Conservation (phyloP, 106 monocot genomes). For the Dendrobium officinale region DNA sequence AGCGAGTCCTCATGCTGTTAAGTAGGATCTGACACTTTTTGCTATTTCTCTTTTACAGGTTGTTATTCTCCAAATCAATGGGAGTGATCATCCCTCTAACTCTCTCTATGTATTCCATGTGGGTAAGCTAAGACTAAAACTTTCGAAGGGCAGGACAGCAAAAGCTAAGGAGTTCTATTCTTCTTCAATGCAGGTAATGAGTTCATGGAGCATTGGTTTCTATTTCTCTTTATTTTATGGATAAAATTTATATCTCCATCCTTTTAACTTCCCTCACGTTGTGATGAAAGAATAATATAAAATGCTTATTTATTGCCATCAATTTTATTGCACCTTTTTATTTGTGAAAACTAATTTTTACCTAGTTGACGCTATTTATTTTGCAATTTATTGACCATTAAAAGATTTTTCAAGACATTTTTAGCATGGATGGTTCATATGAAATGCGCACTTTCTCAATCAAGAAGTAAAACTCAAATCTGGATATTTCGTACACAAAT, state of each 20-base stretch:
- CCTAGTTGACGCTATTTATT: too few relatives aligned
- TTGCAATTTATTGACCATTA: too few relatives aligned
- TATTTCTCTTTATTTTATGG: neutral
- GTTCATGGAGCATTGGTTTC: slow-evolving; percentile 3
- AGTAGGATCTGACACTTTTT: neutral
- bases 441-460: too few relatives aligned
- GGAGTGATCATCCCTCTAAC: slow-evolving; percentile 54
- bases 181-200: slow-evolving; percentile 67
- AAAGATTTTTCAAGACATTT: too few relatives aligned
- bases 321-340: too few relatives aligned
- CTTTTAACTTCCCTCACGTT: too few relatives aligned
- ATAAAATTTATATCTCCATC: neutral
- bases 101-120: slow-evolving; percentile 74
- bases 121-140: slow-evolving; percentile 71
- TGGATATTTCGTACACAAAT: too few relatives aligned
- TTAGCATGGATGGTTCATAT: too few relatives aligned
- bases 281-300: too few relatives aligned
- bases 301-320: too few relatives aligned
- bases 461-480: too few relatives aligned
- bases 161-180: slow-evolving; percentile 83
- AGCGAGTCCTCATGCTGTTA: neutral
- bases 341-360: too few relatives aligned
- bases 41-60: slow-evolving; percentile 42
- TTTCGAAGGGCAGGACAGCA: slow-evolving; percentile 62
- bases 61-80: slow-evolving; percentile 66